These are phyloP conservation scores for Neurospora sp. DNA, from an alignment of 495 filamentous ascomycete genomes.

Conservation along the genomic window DNA sequence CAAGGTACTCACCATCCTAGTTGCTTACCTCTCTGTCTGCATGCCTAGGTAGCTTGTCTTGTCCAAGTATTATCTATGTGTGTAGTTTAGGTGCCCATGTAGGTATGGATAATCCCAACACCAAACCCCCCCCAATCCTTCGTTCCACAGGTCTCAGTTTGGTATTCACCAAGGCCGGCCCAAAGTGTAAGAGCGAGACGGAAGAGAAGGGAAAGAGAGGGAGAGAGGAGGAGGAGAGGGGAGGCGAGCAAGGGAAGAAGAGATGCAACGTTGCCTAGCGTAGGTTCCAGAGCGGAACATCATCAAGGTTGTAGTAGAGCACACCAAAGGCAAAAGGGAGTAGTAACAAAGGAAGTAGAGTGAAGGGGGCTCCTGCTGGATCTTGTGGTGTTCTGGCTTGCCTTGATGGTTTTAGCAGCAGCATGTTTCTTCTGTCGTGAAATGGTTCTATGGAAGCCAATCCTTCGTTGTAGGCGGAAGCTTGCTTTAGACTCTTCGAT, in stretches of 20 bases:
- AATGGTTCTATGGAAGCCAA: not conserved
- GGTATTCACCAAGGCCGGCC: not conserved
- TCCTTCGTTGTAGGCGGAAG: not conserved
- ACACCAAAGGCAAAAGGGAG: too few relatives aligned
- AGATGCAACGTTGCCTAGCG: not conserved
- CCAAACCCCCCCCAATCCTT: not conserved
- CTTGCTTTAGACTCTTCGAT: not conserved
- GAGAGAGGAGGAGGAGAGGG: not conserved
- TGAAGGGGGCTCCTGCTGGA: not conserved
- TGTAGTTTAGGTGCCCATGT: not conserved
- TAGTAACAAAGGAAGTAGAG: not conserved
- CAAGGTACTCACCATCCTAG: too few relatives aligned
- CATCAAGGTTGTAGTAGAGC: not conserved
- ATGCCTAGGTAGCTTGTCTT: not conserved
- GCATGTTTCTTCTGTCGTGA: not conserved
- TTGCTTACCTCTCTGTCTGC: not conserved
- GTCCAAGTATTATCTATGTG: not conserved
- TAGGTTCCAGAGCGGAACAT: not conserved
- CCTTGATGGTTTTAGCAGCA: not conserved
- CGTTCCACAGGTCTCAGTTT: not conserved
- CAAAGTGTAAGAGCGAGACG: not conserved
- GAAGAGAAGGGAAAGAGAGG: not conserved
- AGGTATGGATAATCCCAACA: not conserved
- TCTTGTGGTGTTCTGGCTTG: not conserved
- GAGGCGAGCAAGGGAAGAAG: not conserved